These are phyloP conservation scores for Verticillium dahliae DNA, from an alignment of 2,329 filamentous ascomycete genomes.

Conservation along the genomic window DNA sequence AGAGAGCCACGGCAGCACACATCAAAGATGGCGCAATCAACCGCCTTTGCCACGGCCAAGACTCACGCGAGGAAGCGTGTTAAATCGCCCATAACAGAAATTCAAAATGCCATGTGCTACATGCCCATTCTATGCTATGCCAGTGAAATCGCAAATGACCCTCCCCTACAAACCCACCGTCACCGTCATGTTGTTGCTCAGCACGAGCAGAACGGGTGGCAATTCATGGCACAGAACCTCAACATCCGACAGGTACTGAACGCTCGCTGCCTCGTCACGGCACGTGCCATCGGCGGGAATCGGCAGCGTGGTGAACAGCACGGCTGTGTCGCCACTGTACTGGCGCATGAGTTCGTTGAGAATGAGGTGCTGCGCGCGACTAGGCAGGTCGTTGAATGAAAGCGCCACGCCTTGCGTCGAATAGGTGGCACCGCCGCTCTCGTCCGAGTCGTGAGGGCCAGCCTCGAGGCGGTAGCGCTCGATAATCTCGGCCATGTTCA, in stretches of 20 bases:
- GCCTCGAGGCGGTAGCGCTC: constrained; percentile 27
- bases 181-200: constrained; percentile 87
- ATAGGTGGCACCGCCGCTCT: constrained; percentile 35
- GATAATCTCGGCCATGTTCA: constrained; percentile 38
- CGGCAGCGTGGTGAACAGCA: constrained; percentile 77
- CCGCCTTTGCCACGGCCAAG: not conserved
- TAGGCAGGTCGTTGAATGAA: constrained; percentile 81
- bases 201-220: constrained; percentile 70
- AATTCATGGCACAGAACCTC: constrained; percentile 72
- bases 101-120: not conserved
- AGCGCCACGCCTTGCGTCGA: constrained; percentile 60
- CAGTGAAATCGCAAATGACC: not conserved
- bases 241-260: constrained; percentile 70
- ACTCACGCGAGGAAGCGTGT: not conserved
- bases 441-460: constrained; percentile 15
- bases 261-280: constrained; percentile 60
- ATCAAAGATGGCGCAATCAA: not conserved
- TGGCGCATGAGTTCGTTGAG: constrained; percentile 75
- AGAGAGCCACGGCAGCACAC: not conserved
- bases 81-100: not conserved
- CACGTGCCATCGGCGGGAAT: constrained; percentile 74
- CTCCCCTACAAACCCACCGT: constrained; percentile 59
- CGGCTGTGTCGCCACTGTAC: constrained; percentile 64
- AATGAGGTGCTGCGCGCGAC: constrained; percentile 78
- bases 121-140: not conserved